These are phyloP conservation scores for Anthracocystis setariae DNA, from an alignment of 1,284 basidiomycete species.

Conservation along the genomic window DNA sequence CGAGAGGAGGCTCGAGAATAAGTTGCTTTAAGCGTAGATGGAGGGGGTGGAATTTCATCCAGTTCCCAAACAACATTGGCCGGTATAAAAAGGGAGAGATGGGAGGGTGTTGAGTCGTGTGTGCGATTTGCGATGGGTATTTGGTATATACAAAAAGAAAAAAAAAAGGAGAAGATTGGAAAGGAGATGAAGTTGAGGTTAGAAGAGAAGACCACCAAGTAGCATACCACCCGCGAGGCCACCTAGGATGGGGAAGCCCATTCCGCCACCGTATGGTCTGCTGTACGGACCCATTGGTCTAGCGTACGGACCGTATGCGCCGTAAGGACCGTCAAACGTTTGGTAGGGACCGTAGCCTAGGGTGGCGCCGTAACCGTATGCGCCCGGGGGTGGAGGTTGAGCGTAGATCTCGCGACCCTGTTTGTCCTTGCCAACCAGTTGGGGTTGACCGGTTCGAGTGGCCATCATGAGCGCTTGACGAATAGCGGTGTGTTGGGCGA, in stretches of 20 bases:
- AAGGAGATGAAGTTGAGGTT: not conserved
- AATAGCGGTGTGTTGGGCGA: constrained; percentile 45
- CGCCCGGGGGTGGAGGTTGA: constrained; percentile 48
- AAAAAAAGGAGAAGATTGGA: not conserved
- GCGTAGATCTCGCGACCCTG: constrained; percentile 51
- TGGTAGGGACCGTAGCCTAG: constrained; percentile 51
- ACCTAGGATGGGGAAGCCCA: constrained; percentile 28
- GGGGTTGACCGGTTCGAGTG: constrained; percentile 49
- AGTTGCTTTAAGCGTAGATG: constrained; percentile 3
- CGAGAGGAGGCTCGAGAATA: constrained; percentile 55
- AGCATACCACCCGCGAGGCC: constrained; percentile 50
- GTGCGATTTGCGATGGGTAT: no score
- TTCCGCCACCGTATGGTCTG: constrained; percentile 29
- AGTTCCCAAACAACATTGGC: no score
- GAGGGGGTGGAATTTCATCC: no score
- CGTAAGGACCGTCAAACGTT: constrained; percentile 36
- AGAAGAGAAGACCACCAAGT: constrained; percentile 51
- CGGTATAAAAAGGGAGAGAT: no score
- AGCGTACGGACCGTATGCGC: constrained; percentile 34
- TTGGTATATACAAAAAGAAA: not conserved
- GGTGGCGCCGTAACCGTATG: constrained; percentile 34
- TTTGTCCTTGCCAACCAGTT: constrained; percentile 41
- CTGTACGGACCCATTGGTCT: constrained; percentile 40
- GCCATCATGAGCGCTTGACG: constrained; percentile 34
- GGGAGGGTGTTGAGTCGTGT: no score